Percentiles rank a stretch among this genome's conserved stretches.
phyloP scores from a whole-genome alignment of 352 stramenopile species.

The Globisporangium orthogonon region DNA sequence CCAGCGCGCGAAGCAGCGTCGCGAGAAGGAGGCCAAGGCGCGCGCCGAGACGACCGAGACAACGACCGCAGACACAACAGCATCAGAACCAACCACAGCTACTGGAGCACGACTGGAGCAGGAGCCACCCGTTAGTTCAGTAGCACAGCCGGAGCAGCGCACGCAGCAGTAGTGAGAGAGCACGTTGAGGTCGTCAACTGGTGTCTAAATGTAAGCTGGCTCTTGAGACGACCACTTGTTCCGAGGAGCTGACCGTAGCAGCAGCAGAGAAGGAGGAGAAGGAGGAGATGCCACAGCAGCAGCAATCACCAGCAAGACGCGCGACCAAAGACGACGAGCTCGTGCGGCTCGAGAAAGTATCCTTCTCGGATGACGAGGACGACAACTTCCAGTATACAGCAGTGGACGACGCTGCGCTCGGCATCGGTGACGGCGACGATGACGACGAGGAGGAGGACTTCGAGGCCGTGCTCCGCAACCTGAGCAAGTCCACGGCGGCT shows the following conservation, averaged over 20 bases:
- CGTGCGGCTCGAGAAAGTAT: conserved; percentile 82
- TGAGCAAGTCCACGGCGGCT: conserved; percentile 52
- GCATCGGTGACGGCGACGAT: conserved; percentile 30
- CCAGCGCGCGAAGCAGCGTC: conserved; percentile 53
- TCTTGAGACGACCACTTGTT: neutral
- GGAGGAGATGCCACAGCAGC: conserved; percentile 14
- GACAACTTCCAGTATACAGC: conserved; percentile 85
- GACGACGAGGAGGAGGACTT: conserved; percentile 81
- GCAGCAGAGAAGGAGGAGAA: neutral
- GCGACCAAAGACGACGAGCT: conserved; percentile 48
- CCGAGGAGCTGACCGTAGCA: neutral
- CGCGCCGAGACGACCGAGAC: no score
- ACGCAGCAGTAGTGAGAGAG: neutral
- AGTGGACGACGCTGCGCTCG: conserved; percentile 52
- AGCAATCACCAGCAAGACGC: neutral
- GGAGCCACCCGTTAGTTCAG: neutral
- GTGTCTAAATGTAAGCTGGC: neutral
- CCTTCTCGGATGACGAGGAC: conserved; percentile 82
- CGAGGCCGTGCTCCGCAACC: conserved; percentile 69
- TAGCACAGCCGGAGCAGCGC: neutral
- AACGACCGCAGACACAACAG: conserved; percentile 6
- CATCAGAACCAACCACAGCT: neutral
- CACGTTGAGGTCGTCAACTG: no score
- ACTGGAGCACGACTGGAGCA: neutral
- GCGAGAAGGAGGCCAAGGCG: conserved; percentile 8